phyloP scores from a whole-genome alignment of 2,329 filamentous ascomycete genomes.

The Beauveria sp. region DNA sequence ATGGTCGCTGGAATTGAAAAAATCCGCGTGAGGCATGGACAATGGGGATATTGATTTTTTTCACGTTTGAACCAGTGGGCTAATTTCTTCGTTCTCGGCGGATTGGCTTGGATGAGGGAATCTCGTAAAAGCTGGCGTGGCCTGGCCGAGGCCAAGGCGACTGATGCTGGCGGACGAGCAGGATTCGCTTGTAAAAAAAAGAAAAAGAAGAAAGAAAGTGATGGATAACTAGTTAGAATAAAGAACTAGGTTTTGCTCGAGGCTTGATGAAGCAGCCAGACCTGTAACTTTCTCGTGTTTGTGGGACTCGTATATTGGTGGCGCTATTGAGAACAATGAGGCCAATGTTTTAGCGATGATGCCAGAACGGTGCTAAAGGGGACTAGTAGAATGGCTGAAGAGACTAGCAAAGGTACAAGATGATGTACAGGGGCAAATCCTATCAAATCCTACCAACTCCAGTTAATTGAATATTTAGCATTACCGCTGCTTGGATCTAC shows the following conservation, averaged over 20 bases:
- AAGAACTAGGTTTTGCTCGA: neutral
- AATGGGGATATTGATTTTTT: neutral
- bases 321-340: neutral
- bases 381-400: too few species aligned
- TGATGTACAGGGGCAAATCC: too few species aligned
- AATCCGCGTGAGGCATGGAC: too few species aligned
- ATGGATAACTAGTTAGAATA: too few species aligned
- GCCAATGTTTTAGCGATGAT: too few species aligned
- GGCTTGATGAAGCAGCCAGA: neutral
- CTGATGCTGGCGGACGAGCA: too few species aligned
- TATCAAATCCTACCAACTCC: too few species aligned
- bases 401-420: too few species aligned
- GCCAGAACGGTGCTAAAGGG: too few species aligned
- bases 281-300: constrained; percentile 4
- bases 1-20: neutral
- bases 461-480: too few species aligned
- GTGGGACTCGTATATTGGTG: constrained; percentile 1
- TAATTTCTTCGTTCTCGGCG: neutral
- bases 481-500: too few species aligned
- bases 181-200: too few species aligned
- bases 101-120: neutral
- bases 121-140: neutral
- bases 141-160: neutral
- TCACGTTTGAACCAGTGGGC: neutral
- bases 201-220: neutral